A percentile compares a stretch with the other conserved stretches of the same genome.
phyloP scores from a whole-genome alignment of 1,284 basidiomycete genomes.

The Ceratobasidium sp. region DNA sequence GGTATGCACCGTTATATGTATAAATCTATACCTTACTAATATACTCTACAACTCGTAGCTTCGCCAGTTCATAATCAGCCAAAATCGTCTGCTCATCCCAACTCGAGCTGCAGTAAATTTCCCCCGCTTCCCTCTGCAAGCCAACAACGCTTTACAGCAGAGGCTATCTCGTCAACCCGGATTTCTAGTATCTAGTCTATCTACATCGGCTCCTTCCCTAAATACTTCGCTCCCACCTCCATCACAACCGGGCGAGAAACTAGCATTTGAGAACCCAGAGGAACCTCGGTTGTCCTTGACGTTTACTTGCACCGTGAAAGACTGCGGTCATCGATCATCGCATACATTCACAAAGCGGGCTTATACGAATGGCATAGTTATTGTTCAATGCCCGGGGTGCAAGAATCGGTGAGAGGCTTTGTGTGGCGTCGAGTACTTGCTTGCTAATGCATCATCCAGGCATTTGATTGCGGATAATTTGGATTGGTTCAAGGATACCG shows the following conservation, averaged over 20 bases:
- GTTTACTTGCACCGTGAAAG: conserved; percentile 85
- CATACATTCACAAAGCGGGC: conserved; percentile 87
- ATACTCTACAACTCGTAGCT: background rate
- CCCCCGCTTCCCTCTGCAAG: conserved; percentile 35
- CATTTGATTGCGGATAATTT: conserved; percentile 91
- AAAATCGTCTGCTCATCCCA: conserved; percentile 12
- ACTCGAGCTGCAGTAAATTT: background rate
- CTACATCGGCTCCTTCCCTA: background rate
- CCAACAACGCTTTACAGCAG: conserved; percentile 14
- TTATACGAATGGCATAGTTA: conserved; percentile 88
- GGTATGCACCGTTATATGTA: too few species aligned
- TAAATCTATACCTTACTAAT: too few species aligned
- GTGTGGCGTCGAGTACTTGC: background rate
- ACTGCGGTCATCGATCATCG: conserved; percentile 82
- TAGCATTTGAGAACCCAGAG: conserved; percentile 28
- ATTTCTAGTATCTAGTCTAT: background rate
- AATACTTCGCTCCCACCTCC: background rate
- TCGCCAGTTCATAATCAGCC: conserved; percentile 19
- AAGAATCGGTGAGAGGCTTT: conserved; percentile 70
- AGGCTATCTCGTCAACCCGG: background rate
- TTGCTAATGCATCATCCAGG: conserved; percentile 51
- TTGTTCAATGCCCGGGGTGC: conserved; percentile 92
- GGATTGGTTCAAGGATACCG: conserved; percentile 87
- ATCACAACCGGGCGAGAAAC: conserved; percentile 9
- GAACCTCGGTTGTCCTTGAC: conserved; percentile 75